phyloP scores from a whole-genome alignment of 305 asterid species.

The Fraxinus sp. region DNA sequence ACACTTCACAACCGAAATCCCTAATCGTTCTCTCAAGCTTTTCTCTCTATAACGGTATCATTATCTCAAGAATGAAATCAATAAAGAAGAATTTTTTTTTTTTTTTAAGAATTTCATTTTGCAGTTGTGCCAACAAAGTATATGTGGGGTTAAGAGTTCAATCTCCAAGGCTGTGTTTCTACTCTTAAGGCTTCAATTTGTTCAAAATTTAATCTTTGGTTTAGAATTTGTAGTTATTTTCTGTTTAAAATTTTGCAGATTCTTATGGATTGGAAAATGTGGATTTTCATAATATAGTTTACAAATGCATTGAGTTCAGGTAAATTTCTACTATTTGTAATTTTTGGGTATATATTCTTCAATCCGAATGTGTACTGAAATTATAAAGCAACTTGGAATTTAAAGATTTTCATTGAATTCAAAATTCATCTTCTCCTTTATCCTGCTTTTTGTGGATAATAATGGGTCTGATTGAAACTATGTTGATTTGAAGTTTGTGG shows the following conservation, averaged over 20 bases:
- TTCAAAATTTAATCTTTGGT: not conserved
- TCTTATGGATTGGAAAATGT: too few species aligned
- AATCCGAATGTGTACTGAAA: too few species aligned
- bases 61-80: not conserved
- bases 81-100: not conserved
- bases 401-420: too few species aligned
- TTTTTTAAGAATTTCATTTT: not conserved
- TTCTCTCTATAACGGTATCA: not conserved
- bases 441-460: too few species aligned
- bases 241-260: too few species aligned
- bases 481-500: too few species aligned
- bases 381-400: too few species aligned
- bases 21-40: conserved; percentile 39
- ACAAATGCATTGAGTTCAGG: not conserved
- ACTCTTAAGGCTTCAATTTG: not conserved
- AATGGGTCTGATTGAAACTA: too few species aligned
- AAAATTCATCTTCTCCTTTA: too few species aligned
- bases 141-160: conserved; percentile 66
- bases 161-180: conserved; percentile 58
- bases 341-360: not conserved
- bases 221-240: too few species aligned
- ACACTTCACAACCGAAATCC: conserved; percentile 22
- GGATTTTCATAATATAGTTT: not conserved
- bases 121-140: conserved; percentile 60
- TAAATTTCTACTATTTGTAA: conserved; percentile 34